A percentile compares a stretch with the other conserved stretches of the same genome.
phyloP scores from a whole-genome alignment of 2,329 filamentous ascomycete genomes.

The Penicillium occitanis region DNA sequence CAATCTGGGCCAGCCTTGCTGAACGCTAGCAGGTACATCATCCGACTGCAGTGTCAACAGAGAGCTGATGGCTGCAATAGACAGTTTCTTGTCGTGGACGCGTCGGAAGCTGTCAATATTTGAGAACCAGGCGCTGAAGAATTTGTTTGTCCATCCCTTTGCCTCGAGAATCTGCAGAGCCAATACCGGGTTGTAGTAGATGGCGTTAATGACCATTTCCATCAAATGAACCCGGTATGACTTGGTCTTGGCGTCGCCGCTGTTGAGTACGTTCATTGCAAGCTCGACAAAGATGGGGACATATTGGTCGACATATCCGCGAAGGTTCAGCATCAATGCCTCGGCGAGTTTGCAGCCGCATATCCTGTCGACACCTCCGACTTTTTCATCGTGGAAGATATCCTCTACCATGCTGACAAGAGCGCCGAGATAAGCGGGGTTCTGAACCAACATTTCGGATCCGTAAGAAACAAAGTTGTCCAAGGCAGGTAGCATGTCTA shows the following conservation, averaged over 20 bases:
- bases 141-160: slow-evolving; percentile 96
- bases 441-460: slow-evolving; percentile 73
- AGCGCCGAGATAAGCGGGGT: slow-evolving; percentile 81
- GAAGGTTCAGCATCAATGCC: slow-evolving; percentile 93
- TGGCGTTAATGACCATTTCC: slow-evolving; percentile 98
- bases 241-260: slow-evolving; percentile 79
- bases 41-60: slow-evolving; percentile 76
- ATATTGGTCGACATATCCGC: slow-evolving; percentile 82
- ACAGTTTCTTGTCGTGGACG: slow-evolving; percentile 98
- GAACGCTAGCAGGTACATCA: slow-evolving; percentile 86
- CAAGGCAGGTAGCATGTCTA: slow-evolving; percentile 92
- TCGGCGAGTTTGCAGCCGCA: slow-evolving; percentile 97
- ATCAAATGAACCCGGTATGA: slow-evolving; percentile 94
- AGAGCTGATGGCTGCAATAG: slow-evolving; percentile 86
- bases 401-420: slow-evolving; percentile 92
- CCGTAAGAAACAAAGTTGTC: slow-evolving; percentile 98
- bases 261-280: slow-evolving; percentile 75
- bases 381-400: slow-evolving; percentile 89
- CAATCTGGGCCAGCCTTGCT: slow-evolving; percentile 90
- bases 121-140: slow-evolving; percentile 97
- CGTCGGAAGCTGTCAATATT: slow-evolving; percentile 90
- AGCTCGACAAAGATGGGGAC: slow-evolving; percentile 85
- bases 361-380: slow-evolving; percentile 90
- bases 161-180: slow-evolving; percentile 83
- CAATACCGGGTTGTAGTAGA: slow-evolving; percentile 92